Conservation (phyloP, 179 eudicot species). For the Silene vulgaris region DNA sequence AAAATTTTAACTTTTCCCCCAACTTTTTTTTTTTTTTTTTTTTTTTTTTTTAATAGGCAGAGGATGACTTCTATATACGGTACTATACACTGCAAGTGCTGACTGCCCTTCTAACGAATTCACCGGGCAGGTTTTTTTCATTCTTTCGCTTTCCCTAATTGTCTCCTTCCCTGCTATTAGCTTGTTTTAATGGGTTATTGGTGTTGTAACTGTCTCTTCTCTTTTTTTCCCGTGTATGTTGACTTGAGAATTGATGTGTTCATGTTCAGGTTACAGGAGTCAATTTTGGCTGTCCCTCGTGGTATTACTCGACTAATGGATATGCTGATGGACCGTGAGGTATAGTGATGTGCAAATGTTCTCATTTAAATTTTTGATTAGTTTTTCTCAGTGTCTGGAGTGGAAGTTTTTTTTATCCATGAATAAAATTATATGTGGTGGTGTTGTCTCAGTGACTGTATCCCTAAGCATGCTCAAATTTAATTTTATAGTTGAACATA, state of each 20-base stretch:
- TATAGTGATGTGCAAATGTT: constrained; percentile 21
- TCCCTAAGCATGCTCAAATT: not conserved
- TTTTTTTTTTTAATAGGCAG: constrained; percentile 46
- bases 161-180: not conserved
- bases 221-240: not conserved
- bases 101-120: constrained; percentile 82
- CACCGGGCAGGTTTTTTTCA: constrained; percentile 60
- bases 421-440: not conserved
- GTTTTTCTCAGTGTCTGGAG: not conserved
- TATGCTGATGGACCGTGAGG: constrained; percentile 99
- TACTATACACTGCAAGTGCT: constrained; percentile 90
- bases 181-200: not conserved
- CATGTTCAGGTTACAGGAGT: constrained; percentile 84
- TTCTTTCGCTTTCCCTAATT: constrained; percentile 12
- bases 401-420: constrained; percentile 3
- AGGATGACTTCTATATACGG: constrained; percentile 92
- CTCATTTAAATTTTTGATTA: not conserved
- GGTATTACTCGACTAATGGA: constrained; percentile 95
- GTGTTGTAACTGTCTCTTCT: not conserved
- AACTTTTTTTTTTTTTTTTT: constrained; percentile 11
- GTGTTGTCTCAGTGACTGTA: not conserved
- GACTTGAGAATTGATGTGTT: constrained; percentile 26
- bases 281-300: constrained; percentile 84
- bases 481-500: too few species aligned
- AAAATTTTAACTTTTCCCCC: not conserved